Percentiles rank a stretch among this genome's conserved stretches.
Evolutionary conservation across 1,284 basidiomycete species (phyloP).

Genomic region (Marasmius tenuissimus): DNA sequence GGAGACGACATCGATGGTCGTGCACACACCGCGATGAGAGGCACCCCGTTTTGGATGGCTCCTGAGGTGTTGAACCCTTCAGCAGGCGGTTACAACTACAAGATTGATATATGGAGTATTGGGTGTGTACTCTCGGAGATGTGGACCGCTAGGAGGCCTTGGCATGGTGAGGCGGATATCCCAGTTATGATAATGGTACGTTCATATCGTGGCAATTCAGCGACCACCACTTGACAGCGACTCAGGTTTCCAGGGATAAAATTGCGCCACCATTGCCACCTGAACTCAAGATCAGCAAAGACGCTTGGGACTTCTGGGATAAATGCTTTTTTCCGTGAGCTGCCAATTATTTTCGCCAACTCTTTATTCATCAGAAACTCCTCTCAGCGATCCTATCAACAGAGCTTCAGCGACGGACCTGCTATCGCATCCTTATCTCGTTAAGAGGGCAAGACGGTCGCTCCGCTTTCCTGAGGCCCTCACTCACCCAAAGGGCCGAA

Average conservation of each 20-base stretch:
- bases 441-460: constrained; percentile 64
- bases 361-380: neutral
- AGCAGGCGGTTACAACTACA: constrained; percentile 59
- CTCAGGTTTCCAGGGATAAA: constrained; percentile 69
- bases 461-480: constrained; percentile 44
- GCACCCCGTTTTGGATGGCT: constrained; percentile 82
- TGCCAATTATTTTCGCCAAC: neutral
- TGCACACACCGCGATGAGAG: constrained; percentile 60
- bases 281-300: constrained; percentile 64
- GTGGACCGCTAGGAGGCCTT: constrained; percentile 74
- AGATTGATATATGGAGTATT: constrained; percentile 78
- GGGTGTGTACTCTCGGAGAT: constrained; percentile 82
- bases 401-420: constrained; percentile 81
- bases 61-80: constrained; percentile 57
- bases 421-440: constrained; percentile 77
- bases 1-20: constrained; percentile 57
- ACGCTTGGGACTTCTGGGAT: constrained; percentile 78
- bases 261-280: constrained; percentile 83
- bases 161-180: constrained; percentile 42
- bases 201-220: neutral
- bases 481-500: neutral
- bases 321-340: constrained; percentile 81
- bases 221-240: neutral
- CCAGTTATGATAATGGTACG: constrained; percentile 40
- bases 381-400: constrained; percentile 67